Evolutionary conservation across 2,329 filamentous ascomycete genomes (phyloP).

Genomic region (Alternaria brassicae): DNA sequence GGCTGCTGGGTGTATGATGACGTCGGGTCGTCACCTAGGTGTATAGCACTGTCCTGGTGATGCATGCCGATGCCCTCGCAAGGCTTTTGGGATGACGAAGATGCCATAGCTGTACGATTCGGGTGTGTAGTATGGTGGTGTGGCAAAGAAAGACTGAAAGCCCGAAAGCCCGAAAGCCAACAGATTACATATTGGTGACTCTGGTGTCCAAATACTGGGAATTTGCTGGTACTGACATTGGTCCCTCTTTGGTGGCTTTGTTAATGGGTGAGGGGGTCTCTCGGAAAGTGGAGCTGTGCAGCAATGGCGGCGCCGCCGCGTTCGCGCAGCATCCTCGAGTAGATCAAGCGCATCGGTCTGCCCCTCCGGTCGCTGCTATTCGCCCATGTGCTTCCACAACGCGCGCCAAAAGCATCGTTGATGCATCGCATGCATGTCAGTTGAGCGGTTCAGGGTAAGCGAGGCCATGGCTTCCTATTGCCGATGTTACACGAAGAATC

Average conservation of each 20-base stretch:
- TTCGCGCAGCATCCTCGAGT: conserved; percentile 10
- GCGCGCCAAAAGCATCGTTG: conserved; percentile 2
- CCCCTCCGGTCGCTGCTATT: background rate
- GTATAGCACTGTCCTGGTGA: conserved; percentile 33
- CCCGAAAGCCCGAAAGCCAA: background rate
- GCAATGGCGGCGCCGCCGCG: conserved; percentile 4
- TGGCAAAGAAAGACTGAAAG: background rate
- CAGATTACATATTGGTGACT: conserved; percentile 2
- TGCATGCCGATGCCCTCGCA: conserved; percentile 22
- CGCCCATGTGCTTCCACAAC: background rate
- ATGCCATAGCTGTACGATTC: conserved; percentile 8
- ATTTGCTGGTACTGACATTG: background rate
- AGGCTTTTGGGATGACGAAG: conserved; percentile 22
- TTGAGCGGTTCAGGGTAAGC: background rate
- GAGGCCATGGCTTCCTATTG: background rate
- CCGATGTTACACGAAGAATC: background rate
- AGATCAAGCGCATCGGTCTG: conserved; percentile 12
- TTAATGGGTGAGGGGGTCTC: conserved; percentile 6
- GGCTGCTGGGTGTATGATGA: conserved; percentile 11
- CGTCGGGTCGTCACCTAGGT: conserved; percentile 22
- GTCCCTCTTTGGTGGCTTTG: background rate
- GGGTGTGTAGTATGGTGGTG: background rate
- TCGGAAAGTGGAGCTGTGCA: conserved; percentile 1
- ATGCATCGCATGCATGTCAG: background rate
- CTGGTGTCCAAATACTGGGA: background rate